Base-by-base conservation (phyloP, 495 filamentous ascomycete species). In the Aspergillus haitiensis region DNA sequence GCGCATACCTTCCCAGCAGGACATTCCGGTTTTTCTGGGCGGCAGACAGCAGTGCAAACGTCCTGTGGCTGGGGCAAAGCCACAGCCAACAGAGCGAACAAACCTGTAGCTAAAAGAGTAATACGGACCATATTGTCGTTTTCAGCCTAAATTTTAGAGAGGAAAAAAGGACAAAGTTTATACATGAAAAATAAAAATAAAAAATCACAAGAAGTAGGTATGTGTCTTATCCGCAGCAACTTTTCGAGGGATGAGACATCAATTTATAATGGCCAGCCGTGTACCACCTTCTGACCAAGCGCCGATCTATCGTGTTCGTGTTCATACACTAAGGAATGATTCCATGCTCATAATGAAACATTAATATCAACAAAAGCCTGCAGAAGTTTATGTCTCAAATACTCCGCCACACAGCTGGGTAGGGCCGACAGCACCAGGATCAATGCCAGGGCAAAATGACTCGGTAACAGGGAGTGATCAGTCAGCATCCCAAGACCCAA, bases 51-150 rank as follows among this genome's bases (percentile, higher is more conserved):
- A 7, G 49, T 52, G 21, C 56, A 58, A 2, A 37, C 52, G 44
- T 37, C 50, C 11, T 9, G 21, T 21, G 45, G 33, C 35, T 58
- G 56, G 21, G 55, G 55, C 13, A 57, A 33, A 1, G 56, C 44
- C 10, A 51, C 8, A 31, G 47, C 47, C 11, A 16, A 51, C 7
- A 44, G 35, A 13, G 16, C 44, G 32, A 37, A 8, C 32, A 15
- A 13, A 13, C 9, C 18, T 1, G 52, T 6, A 31, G 47, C 35
- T 6, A 58, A n/a, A 12, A 58, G 7, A 5, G 56, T 42, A 18
- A 52, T 11, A 12, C 56, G 56, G 21, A 52, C 47, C 56, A 58
- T 58, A 1, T 58, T 58, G 35, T 15, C 42, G n/a, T 3, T 13
- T 46, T 16, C 13, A 16, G 21, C 21, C 21, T 46, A 15, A n/a